Conservation (phyloP, 202 grass and related monocot genomes). For the Schoenoplectus tabernaemontani region DNA sequence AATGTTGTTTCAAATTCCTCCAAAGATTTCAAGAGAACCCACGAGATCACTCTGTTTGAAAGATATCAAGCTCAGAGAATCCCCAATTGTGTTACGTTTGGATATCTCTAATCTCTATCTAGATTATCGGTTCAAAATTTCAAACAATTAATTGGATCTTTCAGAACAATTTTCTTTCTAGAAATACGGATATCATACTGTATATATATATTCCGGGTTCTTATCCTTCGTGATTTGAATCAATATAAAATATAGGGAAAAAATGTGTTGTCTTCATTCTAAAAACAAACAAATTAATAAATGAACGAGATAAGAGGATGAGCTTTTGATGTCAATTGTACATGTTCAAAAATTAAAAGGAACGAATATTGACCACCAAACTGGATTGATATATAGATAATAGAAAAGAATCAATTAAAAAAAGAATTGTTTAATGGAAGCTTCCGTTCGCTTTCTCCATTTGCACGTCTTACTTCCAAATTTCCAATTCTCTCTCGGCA, state of each 20-base stretch:
- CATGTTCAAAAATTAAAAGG: not conserved
- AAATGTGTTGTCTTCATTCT: not conserved
- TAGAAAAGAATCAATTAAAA: not conserved
- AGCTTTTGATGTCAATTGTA: not conserved
- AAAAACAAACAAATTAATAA: not conserved
- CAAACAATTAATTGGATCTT: not conserved
- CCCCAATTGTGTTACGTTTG: not conserved
- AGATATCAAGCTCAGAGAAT: not conserved
- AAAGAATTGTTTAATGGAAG: not conserved
- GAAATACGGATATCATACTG: not conserved
- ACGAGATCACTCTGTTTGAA: not conserved
- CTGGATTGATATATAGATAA: not conserved
- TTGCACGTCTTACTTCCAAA: too few relatives aligned
- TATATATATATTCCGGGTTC: not conserved
- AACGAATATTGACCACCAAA: not conserved
- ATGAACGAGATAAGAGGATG: not conserved
- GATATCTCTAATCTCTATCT: too few relatives aligned
- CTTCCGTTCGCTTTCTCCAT: not conserved
- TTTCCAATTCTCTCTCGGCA: not conserved
- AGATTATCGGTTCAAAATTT: not conserved
- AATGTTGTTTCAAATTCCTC: not conserved
- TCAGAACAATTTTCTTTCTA: not conserved
- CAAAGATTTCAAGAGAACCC: not conserved
- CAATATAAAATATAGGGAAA: not conserved
- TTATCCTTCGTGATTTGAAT: not conserved